These are phyloP conservation scores for Mortierella sp. DNA, from an alignment of 371 early-diverging fungal species.

Conservation along the genomic window DNA sequence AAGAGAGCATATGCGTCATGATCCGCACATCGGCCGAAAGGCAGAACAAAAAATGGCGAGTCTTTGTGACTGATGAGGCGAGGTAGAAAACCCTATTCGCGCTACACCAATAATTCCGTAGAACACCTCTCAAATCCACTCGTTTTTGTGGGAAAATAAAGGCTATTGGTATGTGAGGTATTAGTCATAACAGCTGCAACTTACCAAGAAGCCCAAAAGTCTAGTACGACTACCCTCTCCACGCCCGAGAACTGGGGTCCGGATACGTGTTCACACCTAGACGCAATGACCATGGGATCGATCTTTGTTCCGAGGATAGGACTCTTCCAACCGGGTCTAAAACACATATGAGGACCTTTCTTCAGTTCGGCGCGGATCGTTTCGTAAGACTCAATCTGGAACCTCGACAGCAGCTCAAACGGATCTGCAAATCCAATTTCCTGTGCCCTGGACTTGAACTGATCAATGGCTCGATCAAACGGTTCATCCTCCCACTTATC, in stretches of 20 bases:
- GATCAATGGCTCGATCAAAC: conserved; percentile 52
- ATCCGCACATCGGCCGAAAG: not conserved
- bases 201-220: conserved; percentile 55
- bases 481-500: conserved; percentile 51
- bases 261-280: conserved; percentile 25
- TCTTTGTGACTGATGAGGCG: no score
- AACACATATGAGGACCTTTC: conserved; percentile 39
- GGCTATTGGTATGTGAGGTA: not conserved
- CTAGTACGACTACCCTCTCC: conserved; percentile 44
- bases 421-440: conserved; percentile 54
- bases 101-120: no score
- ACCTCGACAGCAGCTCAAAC: conserved; percentile 42
- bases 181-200: not conserved
- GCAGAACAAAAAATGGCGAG: not conserved
- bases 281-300: conserved; percentile 28
- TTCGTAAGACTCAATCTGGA: conserved; percentile 51
- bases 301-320: conserved; percentile 36
- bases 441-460: conserved; percentile 50
- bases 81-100: not conserved
- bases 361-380: conserved; percentile 46
- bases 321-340: conserved; percentile 45
- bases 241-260: conserved; percentile 25
- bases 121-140: not conserved
- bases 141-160: not conserved
- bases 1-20: not conserved